A percentile compares a stretch with the other conserved stretches of the same genome.
phyloP scores from a whole-genome alignment of 257 asterid species.

The Plantago elongata region DNA sequence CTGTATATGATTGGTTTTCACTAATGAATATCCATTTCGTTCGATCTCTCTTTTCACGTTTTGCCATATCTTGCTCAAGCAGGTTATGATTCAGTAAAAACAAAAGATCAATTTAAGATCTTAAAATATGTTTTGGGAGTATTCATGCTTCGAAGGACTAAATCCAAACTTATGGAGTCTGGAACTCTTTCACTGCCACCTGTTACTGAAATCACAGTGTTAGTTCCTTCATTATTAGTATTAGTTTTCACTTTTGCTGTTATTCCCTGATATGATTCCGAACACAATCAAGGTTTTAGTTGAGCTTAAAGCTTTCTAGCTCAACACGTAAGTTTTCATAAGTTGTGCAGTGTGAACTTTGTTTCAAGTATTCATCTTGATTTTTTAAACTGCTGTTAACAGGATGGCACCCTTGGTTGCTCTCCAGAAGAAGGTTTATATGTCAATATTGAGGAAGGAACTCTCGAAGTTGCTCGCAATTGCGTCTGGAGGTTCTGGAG shows the following conservation, averaged over 20 bases:
- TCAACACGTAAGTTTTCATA: constrained; percentile 4
- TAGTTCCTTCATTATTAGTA: constrained; percentile 35
- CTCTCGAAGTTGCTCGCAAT: constrained; percentile 79
- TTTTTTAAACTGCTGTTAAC: constrained; percentile 27
- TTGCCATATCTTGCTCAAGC: constrained; percentile 20
- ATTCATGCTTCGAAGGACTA: constrained; percentile 96
- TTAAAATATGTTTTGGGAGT: constrained; percentile 74
- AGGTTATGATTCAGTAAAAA: constrained; percentile 55
- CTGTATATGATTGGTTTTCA: background rate
- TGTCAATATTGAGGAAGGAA: constrained; percentile 84
- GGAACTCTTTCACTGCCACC: constrained; percentile 81
- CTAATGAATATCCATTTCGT: constrained; percentile 5
- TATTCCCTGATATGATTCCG: constrained; percentile 15
- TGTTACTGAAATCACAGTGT: constrained; percentile 86
- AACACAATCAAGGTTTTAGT: constrained; percentile 7
- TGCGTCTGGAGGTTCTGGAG: constrained; percentile 68
- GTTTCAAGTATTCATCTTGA: background rate
- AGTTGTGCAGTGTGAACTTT: background rate
- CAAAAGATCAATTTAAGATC: constrained; percentile 52
- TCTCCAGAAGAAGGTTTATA: constrained; percentile 76
- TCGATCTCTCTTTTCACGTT: constrained; percentile 16
- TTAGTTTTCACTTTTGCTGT: background rate
- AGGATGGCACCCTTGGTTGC: constrained; percentile 83
- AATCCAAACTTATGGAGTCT: constrained; percentile 65
- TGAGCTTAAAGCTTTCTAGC: constrained; percentile 18